Evolutionary conservation across 805 yeast species (phyloP).

Genomic region (Saturnispora galanensis): DNA sequence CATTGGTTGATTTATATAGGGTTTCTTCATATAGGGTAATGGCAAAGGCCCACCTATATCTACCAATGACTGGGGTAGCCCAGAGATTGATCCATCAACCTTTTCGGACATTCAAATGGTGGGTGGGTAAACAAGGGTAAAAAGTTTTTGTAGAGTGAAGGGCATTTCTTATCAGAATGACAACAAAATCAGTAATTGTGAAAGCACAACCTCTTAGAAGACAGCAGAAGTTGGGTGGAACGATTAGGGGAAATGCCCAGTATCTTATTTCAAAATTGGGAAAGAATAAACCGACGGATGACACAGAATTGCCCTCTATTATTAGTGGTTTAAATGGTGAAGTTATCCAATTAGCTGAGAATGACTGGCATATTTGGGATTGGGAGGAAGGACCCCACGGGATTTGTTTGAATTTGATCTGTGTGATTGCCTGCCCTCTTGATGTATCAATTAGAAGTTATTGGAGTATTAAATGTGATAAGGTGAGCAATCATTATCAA

Average conservation of each 20-base stretch:
- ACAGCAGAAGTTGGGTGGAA: too few species aligned
- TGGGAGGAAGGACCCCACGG: slow-evolving; percentile 18
- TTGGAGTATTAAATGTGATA: background rate
- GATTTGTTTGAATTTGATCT: background rate
- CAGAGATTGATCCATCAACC: slow-evolving; percentile 1
- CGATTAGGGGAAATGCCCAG: background rate
- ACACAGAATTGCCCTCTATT: background rate
- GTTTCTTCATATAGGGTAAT: background rate
- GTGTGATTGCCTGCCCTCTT: background rate
- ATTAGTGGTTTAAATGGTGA: slow-evolving; percentile 25
- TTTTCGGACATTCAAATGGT: slow-evolving; percentile 3
- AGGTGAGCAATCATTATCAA: background rate
- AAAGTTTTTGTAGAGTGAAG: too few species aligned
- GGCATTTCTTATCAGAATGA: too few species aligned
- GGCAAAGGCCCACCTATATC: slow-evolving; percentile 6
- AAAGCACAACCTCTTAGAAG: too few species aligned
- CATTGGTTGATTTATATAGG: background rate
- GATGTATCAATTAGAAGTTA: background rate
- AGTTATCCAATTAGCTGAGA: slow-evolving; percentile 22
- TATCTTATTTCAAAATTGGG: background rate
- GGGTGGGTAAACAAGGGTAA: too few species aligned
- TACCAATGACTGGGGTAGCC: background rate
- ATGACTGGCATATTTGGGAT: slow-evolving; percentile 31
- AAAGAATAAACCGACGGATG: background rate
- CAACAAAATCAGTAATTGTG: too few species aligned